Evolutionary conservation across 331 rosid genomes (phyloP).

Genomic region (Acacia pycnantha): DNA sequence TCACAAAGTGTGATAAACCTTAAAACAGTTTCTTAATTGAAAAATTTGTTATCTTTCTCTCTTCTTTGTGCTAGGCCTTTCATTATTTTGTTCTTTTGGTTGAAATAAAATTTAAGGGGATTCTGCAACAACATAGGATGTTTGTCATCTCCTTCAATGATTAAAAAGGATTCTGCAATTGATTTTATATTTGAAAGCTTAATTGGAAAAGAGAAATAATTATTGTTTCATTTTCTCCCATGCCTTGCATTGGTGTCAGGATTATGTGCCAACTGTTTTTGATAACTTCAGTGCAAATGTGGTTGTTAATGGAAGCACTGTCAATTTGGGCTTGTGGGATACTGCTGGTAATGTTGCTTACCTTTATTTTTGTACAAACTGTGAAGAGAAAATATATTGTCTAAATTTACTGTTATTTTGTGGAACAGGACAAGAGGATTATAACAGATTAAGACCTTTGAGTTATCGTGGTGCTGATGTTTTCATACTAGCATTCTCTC

Average conservation of each 20-base stretch:
- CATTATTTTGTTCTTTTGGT: background rate
- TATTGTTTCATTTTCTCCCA: slow-evolving; percentile 22
- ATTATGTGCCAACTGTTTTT: slow-evolving; percentile 96
- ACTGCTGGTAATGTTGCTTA: slow-evolving; percentile 83
- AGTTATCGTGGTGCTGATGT: slow-evolving; percentile 99
- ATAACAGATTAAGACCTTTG: slow-evolving; percentile 97
- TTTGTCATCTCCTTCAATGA: background rate
- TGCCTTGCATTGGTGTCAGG: slow-evolving; percentile 54
- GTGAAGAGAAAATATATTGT: slow-evolving; percentile 6
- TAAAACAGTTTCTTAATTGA: no score
- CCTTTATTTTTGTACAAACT: background rate
- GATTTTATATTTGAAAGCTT: background rate
- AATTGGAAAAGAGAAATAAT: slow-evolving; percentile 20
- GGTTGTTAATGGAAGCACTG: slow-evolving; percentile 96
- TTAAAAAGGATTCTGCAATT: slow-evolving; percentile 6
- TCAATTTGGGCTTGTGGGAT: slow-evolving; percentile 98
- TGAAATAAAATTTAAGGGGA: background rate
- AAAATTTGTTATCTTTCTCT: background rate
- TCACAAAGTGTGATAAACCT: no score
- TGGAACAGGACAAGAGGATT: slow-evolving; percentile 98
- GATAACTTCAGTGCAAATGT: slow-evolving; percentile 99
- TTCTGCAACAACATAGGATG: background rate
- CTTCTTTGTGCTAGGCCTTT: background rate
- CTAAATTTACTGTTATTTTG: slow-evolving; percentile 32
- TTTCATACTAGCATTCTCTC: slow-evolving; percentile 95